These are phyloP conservation scores for Starmera stellimalicola DNA, from an alignment of 1,139 yeast species.

Conservation along the genomic window DNA sequence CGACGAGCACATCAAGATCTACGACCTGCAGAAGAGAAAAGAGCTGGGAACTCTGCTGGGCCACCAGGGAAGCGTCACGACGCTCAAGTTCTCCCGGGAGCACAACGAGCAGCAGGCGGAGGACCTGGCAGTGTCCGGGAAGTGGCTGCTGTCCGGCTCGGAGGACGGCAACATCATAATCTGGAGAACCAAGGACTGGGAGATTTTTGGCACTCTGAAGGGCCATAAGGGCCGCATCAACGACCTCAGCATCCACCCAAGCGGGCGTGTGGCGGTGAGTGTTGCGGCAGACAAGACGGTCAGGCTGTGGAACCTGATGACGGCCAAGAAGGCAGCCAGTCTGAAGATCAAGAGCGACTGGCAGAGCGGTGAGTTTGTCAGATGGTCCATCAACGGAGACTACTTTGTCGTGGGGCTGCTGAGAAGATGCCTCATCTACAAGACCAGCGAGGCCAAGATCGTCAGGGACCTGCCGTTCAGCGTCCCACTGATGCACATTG, in stretches of 20 bases:
- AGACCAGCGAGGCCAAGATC: slow-evolving; percentile 55
- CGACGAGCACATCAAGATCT: slow-evolving; percentile 91
- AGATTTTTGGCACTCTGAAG: slow-evolving; percentile 74
- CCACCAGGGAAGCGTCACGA: slow-evolving; percentile 84
- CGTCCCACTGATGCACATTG: slow-evolving; percentile 62
- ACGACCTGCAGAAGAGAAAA: slow-evolving; percentile 87
- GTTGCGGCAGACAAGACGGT: slow-evolving; percentile 80
- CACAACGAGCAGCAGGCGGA: slow-evolving; percentile 11
- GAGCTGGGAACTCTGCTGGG: slow-evolving; percentile 86
- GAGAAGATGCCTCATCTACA: slow-evolving; percentile 55
- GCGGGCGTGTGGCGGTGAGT: slow-evolving; percentile 86
- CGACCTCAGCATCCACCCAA: slow-evolving; percentile 83
- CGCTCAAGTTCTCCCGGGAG: slow-evolving; percentile 59
- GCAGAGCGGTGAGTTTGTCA: slow-evolving; percentile 56
- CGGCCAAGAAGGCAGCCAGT: slow-evolving; percentile 89
- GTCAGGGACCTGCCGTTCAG: slow-evolving; percentile 35
- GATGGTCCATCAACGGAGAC: slow-evolving; percentile 55
- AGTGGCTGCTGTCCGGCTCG: slow-evolving; percentile 85
- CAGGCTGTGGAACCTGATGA: slow-evolving; percentile 92
- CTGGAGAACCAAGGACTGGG: slow-evolving; percentile 99
- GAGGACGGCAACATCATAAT: slow-evolving; percentile 85
- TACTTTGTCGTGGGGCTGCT: slow-evolving; percentile 68
- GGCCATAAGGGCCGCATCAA: slow-evolving; percentile 75
- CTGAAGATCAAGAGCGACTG: slow-evolving; percentile 68
- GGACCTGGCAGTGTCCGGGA: slow-evolving; percentile 33